These are phyloP conservation scores for Coemansia sp. DNA, from an alignment of 192 early-diverging fungal species.

Conservation along the genomic window DNA sequence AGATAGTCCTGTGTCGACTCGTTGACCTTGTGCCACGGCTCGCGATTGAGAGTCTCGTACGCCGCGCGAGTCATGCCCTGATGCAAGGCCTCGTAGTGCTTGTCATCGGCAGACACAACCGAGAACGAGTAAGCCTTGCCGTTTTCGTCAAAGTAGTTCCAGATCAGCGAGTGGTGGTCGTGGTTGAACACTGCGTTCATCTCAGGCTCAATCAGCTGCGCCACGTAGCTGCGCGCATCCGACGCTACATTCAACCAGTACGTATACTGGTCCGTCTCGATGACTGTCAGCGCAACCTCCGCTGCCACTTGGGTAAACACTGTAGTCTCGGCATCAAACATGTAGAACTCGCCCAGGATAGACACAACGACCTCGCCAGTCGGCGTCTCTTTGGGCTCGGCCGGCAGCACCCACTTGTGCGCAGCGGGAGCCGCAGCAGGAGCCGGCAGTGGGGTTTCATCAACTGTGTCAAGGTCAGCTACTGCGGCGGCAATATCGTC, in stretches of 20 bases:
- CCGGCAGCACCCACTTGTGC: slow-evolving; percentile 29
- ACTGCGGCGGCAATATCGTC: slow-evolving; percentile 18
- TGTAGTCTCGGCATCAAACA: slow-evolving; percentile 59
- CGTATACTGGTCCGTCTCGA: slow-evolving; percentile 31
- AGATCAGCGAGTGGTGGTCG: slow-evolving; percentile 72
- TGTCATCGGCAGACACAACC: slow-evolving; percentile 59
- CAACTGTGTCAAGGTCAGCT: neutral
- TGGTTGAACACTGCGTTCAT: slow-evolving; percentile 80
- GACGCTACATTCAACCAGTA: slow-evolving; percentile 60
- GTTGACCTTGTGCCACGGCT: slow-evolving; percentile 63
- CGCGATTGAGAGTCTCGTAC: slow-evolving; percentile 71
- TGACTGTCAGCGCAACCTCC: slow-evolving; percentile 40
- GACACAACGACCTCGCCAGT: slow-evolving; percentile 54
- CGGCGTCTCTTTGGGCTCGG: slow-evolving; percentile 28
- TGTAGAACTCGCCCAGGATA: slow-evolving; percentile 59
- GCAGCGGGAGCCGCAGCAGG: neutral
- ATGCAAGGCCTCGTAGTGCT: slow-evolving; percentile 59
- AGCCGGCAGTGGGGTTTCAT: neutral
- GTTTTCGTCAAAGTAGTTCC: slow-evolving; percentile 69
- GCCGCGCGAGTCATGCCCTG: slow-evolving; percentile 67
- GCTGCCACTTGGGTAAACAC: slow-evolving; percentile 59
- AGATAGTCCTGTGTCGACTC: slow-evolving; percentile 73
- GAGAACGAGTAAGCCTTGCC: slow-evolving; percentile 71
- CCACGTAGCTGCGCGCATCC: slow-evolving; percentile 47
- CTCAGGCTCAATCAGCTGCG: slow-evolving; percentile 63